Evolutionary conservation across 2,329 filamentous ascomycete genomes (phyloP).

Genomic region (Fusarium caatingaense): DNA sequence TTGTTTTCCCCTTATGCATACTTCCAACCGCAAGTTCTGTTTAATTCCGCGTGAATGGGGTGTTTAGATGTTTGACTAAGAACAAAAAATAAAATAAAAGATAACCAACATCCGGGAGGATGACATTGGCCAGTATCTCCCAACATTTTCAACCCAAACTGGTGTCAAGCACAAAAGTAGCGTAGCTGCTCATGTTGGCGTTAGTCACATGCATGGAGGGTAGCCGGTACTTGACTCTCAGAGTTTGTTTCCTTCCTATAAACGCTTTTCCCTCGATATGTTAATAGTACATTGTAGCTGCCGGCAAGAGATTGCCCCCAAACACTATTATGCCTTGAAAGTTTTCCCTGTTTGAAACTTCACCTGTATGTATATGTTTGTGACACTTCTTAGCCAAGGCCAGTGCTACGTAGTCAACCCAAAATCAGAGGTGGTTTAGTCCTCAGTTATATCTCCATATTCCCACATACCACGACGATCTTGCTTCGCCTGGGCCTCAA

Average conservation of each 20-base stretch:
- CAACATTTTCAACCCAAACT: slow-evolving; percentile 20
- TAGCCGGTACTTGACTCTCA: background rate
- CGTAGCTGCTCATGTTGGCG: slow-evolving; percentile 11
- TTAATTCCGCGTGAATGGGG: slow-evolving; percentile 34
- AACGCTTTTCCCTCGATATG: slow-evolving; percentile 3
- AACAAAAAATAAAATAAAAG: background rate
- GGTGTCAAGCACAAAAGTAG: slow-evolving; percentile 3
- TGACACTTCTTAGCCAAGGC: slow-evolving; percentile 26
- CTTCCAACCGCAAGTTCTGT: slow-evolving; percentile 19
- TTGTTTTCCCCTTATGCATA: slow-evolving; percentile 9
- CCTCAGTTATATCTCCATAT: slow-evolving; percentile 95
- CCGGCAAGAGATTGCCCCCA: background rate
- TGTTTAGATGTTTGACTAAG: slow-evolving; percentile 1
- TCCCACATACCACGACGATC: slow-evolving; percentile 93
- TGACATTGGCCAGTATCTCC: slow-evolving; percentile 11
- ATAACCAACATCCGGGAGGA: background rate
- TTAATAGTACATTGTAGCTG: slow-evolving; percentile 22
- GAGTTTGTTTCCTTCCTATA: slow-evolving; percentile 8
- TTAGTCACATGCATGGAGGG: slow-evolving; percentile 21
- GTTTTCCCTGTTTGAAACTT: slow-evolving; percentile 17
- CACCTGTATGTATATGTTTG: slow-evolving; percentile 15
- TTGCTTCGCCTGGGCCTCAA: slow-evolving; percentile 82
- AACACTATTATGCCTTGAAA: slow-evolving; percentile 31
- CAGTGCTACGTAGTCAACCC: slow-evolving; percentile 13
- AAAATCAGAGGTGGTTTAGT: slow-evolving; percentile 60